A percentile compares a stretch with the other conserved stretches of the same genome.
phyloP scores from a whole-genome alignment of 2,329 filamentous ascomycete genomes.

The Cladosporium cucumerinum region DNA sequence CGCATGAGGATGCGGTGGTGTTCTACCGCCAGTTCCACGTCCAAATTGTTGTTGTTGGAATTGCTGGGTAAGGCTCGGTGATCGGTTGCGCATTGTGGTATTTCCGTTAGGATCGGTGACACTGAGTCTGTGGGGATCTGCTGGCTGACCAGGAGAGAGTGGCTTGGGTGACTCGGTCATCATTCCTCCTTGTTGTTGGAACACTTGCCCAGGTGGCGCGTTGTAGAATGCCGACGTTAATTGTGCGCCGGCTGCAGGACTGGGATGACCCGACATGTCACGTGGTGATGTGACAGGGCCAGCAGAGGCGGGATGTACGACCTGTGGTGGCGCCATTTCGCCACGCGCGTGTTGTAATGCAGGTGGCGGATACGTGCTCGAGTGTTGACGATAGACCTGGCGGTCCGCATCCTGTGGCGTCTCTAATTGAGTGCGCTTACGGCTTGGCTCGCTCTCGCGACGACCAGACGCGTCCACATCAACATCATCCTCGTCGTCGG shows the following conservation, averaged over 20 bases:
- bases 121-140: slow-evolving; percentile 52
- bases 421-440: slow-evolving; percentile 68
- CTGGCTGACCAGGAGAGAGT: slow-evolving; percentile 62
- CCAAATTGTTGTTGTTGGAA: slow-evolving; percentile 63
- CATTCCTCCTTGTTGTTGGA: slow-evolving; percentile 56
- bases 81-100: slow-evolving; percentile 53
- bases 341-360: slow-evolving; percentile 36
- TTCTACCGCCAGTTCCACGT: slow-evolving; percentile 56
- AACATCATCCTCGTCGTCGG: slow-evolving; percentile 55
- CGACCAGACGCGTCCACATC: slow-evolving; percentile 51
- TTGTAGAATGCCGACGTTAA: slow-evolving; percentile 29
- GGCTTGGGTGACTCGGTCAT: slow-evolving; percentile 89
- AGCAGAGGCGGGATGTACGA: slow-evolving; percentile 33
- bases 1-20: slow-evolving; percentile 46
- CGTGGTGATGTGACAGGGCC: slow-evolving; percentile 34
- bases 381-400: slow-evolving; percentile 57
- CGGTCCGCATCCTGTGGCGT: slow-evolving; percentile 52
- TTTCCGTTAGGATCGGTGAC: slow-evolving; percentile 43
- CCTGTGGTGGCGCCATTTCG: slow-evolving; percentile 37
- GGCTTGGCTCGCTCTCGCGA: slow-evolving; percentile 68
- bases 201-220: slow-evolving; percentile 52
- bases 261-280: slow-evolving; percentile 35
- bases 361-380: slow-evolving; percentile 74
- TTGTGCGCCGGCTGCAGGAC: slow-evolving; percentile 25
- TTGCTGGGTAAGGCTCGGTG: slow-evolving; percentile 63